A percentile compares a stretch with the other conserved stretches of the same genome.
These are phyloP conservation scores for Oryza brachyantha DNA, from an alignment of 176 grass and related monocot genomes.

Conservation along the genomic window DNA sequence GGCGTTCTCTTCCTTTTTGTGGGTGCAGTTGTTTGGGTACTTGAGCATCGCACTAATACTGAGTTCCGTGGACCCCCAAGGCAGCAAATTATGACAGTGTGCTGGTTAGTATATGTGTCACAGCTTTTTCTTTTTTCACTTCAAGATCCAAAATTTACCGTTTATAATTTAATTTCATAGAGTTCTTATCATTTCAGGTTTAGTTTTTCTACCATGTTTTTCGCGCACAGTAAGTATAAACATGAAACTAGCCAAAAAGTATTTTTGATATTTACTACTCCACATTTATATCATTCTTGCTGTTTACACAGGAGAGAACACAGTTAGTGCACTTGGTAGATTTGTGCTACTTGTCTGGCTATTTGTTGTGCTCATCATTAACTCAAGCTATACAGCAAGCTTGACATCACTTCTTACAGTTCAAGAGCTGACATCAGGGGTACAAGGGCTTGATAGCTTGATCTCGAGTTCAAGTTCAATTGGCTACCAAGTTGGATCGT, in stretches of 20 bases:
- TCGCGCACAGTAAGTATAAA: slow-evolving; percentile 69
- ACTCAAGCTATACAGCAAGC: slow-evolving; percentile 91
- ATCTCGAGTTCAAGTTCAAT: slow-evolving; percentile 56
- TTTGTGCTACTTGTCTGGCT: slow-evolving; percentile 83
- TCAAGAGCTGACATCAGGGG: slow-evolving; percentile 74
- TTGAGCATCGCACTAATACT: slow-evolving; percentile 78
- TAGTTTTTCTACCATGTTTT: slow-evolving; percentile 94
- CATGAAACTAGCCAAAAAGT: slow-evolving; percentile 10
- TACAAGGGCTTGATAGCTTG: slow-evolving; percentile 73
- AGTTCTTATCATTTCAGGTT: slow-evolving; percentile 66
- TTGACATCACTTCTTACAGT: slow-evolving; percentile 94
- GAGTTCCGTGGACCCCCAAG: slow-evolving; percentile 83
- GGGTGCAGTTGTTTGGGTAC: slow-evolving; percentile 79
- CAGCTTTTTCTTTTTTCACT: neutral
- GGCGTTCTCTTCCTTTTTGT: slow-evolving; percentile 71
- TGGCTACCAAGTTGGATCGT: slow-evolving; percentile 83
- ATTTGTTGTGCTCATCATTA: slow-evolving; percentile 88
- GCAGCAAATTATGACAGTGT: slow-evolving; percentile 78
- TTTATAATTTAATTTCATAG: slow-evolving; percentile 12
- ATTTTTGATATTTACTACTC: slow-evolving; percentile 2
- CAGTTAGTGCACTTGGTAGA: slow-evolving; percentile 75
- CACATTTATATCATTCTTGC: slow-evolving; percentile 39
- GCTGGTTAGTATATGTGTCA: slow-evolving; percentile 54
- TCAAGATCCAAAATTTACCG: neutral
- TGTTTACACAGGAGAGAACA: slow-evolving; percentile 86